These are phyloP conservation scores for Fusarium staphyleae DNA, from an alignment of 2,329 filamentous ascomycete species.

Conservation along the genomic window DNA sequence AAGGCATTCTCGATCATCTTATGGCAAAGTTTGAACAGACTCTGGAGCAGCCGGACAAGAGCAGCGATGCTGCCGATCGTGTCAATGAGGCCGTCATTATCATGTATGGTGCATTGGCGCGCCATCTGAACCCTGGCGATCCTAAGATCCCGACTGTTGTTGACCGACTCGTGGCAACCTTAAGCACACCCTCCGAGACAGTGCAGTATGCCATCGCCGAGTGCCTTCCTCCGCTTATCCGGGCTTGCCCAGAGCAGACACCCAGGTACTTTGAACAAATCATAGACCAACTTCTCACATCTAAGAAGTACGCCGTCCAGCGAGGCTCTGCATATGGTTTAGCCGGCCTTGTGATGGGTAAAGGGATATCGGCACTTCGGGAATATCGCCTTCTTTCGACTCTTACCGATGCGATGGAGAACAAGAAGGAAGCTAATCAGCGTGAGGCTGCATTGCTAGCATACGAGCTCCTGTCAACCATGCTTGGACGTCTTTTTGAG, in stretches of 20 bases:
- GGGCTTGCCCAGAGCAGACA: slow-evolving; percentile 78
- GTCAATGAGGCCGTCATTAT: slow-evolving; percentile 98
- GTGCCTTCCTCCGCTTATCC: slow-evolving; percentile 90
- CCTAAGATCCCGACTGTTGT: slow-evolving; percentile 87
- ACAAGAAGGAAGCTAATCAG: slow-evolving; percentile 91
- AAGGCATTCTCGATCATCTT: slow-evolving; percentile 81
- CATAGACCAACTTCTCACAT: slow-evolving; percentile 80
- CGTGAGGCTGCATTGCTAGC: slow-evolving; percentile 88
- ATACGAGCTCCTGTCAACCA: slow-evolving; percentile 86
- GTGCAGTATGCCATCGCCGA: slow-evolving; percentile 97
- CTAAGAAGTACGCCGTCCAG: slow-evolving; percentile 91
- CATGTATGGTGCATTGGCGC: slow-evolving; percentile 91
- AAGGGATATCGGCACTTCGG: slow-evolving; percentile 79
- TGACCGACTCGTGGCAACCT: slow-evolving; percentile 81
- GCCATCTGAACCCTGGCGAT: slow-evolving; percentile 86
- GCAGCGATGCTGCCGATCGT: slow-evolving; percentile 81
- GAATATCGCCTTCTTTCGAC: slow-evolving; percentile 87
- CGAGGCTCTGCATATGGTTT: slow-evolving; percentile 95
- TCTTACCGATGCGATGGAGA: slow-evolving; percentile 83
- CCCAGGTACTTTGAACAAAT: slow-evolving; percentile 82
- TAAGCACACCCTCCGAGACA: slow-evolving; percentile 94
- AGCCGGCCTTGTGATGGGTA: slow-evolving; percentile 87
- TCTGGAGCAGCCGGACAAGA: slow-evolving; percentile 84
- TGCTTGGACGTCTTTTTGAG: slow-evolving; percentile 90
- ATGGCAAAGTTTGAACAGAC: slow-evolving; percentile 93